These are phyloP conservation scores for Kalanchoe fedtschenkoi DNA, from an alignment of 164 flowering plant genomes.

Conservation along the genomic window DNA sequence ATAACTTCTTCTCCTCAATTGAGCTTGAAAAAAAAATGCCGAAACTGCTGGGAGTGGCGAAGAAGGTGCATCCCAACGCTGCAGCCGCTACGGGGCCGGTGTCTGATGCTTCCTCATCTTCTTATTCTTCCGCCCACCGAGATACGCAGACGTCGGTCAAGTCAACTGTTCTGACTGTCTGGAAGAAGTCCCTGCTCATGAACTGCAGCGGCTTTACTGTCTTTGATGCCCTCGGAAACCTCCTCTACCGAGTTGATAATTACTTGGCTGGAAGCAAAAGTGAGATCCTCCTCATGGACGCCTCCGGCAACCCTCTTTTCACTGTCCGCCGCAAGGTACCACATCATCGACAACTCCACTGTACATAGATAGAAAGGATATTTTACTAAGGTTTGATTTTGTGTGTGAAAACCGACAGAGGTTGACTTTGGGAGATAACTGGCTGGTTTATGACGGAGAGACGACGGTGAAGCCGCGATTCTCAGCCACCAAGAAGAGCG, in stretches of 20 bases:
- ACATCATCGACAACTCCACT: not conserved
- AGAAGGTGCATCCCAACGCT: slow-evolving; percentile 3
- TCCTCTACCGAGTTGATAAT: slow-evolving; percentile 3
- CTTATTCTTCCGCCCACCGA: not conserved
- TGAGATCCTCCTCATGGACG: slow-evolving; percentile 7
- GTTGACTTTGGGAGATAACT: slow-evolving; percentile 4
- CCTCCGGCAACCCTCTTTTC: slow-evolving; percentile 1
- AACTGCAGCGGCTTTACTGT: slow-evolving; percentile 6
- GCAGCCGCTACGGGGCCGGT: not conserved
- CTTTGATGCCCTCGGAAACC: slow-evolving; percentile 1
- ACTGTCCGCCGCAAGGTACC: slow-evolving; percentile 5
- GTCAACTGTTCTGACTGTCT: not conserved
- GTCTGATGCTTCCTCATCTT: not conserved
- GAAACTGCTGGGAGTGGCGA: not conserved
- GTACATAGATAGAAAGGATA: not conserved
- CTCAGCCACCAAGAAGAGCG: not conserved
- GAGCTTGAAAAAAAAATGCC: no score
- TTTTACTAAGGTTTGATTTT: not conserved
- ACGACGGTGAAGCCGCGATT: not conserved
- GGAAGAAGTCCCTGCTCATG: slow-evolving; percentile 10
- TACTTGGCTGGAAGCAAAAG: slow-evolving; percentile 7
- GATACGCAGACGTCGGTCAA: not conserved
- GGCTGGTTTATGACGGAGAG: slow-evolving; percentile 4
- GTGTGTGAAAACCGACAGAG: not conserved
- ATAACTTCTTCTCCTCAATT: no score